Conservation (phyloP, 2,329 filamentous ascomycete genomes). For the Thielaviopsis cerberus region DNA sequence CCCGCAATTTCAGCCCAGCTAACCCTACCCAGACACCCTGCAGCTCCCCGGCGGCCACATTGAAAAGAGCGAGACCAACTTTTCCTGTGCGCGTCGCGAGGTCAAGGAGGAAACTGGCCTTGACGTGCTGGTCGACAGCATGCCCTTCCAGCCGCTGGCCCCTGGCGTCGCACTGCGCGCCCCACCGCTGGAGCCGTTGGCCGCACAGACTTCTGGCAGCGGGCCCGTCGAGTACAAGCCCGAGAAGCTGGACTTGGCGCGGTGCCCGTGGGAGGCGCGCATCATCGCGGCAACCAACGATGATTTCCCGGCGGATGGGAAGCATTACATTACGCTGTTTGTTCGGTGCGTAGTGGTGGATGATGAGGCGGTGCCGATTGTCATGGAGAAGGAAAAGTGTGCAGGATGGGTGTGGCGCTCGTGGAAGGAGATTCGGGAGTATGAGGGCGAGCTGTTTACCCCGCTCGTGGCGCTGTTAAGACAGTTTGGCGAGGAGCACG, state of each 20-base stretch:
- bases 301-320: slow-evolving; percentile 37
- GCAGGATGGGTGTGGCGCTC: slow-evolving; percentile 30
- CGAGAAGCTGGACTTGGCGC: neutral
- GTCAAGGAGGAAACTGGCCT: slow-evolving; percentile 53
- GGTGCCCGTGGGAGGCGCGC: slow-evolving; percentile 15
- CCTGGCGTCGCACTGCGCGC: neutral
- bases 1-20: neutral
- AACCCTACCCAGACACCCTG: slow-evolving; percentile 30
- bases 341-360: slow-evolving; percentile 34
- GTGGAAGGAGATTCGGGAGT: slow-evolving; percentile 24
- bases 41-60: slow-evolving; percentile 61
- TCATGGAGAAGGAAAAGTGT: slow-evolving; percentile 33
- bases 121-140: slow-evolving; percentile 25
- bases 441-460: slow-evolving; percentile 15
- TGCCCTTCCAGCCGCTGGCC: neutral
- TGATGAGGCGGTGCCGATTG: slow-evolving; percentile 28
- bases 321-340: slow-evolving; percentile 62
- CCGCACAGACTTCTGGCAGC: neutral
- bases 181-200: neutral
- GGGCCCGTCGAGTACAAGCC: neutral
- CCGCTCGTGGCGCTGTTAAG: slow-evolving; percentile 2
- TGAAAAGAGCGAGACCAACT: slow-evolving; percentile 46
- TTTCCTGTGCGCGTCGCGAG: slow-evolving; percentile 47
- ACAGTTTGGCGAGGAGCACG: slow-evolving; percentile 1
- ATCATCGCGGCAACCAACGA: slow-evolving; percentile 49